Conservation (phyloP, 306 rosid species). For the Glycine latifolia region DNA sequence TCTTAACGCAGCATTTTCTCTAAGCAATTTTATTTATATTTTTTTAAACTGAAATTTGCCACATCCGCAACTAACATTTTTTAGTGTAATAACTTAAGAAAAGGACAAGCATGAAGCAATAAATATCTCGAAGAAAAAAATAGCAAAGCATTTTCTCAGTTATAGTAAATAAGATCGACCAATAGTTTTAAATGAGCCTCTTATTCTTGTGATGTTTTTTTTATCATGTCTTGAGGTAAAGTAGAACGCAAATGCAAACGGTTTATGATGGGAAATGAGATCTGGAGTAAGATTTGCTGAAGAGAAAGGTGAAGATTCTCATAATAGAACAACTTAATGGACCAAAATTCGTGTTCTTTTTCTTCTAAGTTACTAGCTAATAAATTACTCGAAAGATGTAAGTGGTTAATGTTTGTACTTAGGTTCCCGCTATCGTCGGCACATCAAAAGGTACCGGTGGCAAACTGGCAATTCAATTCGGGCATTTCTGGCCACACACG, state of each 20-base stretch:
- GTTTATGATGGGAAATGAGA: no score
- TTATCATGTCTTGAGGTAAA: background rate
- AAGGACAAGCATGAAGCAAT: no score
- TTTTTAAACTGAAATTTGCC: no score
- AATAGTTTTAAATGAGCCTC: background rate
- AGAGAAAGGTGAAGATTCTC: conserved; percentile 38
- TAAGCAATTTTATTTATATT: no score
- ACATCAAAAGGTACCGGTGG: background rate
- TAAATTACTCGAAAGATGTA: background rate
- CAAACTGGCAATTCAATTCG: no score
- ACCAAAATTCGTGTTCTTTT: conserved; percentile 33
- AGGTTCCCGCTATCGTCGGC: background rate
- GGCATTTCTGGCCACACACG: no score
- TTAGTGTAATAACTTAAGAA: no score
- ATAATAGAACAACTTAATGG: background rate
- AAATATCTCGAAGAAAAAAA: no score
- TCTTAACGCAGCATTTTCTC: no score
- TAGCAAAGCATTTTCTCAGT: conserved; percentile 21
- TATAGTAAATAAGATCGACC: background rate
- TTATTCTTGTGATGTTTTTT: background rate
- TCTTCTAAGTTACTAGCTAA: background rate
- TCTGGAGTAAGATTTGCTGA: background rate
- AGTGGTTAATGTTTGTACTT: background rate
- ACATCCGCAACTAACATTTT: no score
- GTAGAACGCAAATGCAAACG: background rate